These are phyloP conservation scores for Clavispora phyllophila DNA, from an alignment of 805 yeast species.

Conservation along the genomic window DNA sequence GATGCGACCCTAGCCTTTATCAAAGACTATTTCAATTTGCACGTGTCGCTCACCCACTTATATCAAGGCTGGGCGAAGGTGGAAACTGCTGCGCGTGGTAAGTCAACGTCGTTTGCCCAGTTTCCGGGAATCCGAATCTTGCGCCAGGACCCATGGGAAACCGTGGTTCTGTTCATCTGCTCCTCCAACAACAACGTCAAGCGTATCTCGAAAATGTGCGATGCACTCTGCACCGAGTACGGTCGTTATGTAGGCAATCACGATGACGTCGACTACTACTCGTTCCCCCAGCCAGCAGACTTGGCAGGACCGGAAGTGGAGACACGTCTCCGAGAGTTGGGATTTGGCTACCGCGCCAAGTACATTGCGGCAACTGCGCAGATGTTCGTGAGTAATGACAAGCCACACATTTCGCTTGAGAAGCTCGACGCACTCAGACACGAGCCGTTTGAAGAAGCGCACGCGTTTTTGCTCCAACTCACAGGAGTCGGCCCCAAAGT, in stretches of 20 bases:
- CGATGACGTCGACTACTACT: conserved; percentile 53
- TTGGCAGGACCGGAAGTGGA: conserved; percentile 37
- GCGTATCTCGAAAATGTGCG: conserved; percentile 90
- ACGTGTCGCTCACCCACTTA: conserved; percentile 47
- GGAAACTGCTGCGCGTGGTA: conserved; percentile 45
- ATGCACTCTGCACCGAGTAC: conserved; percentile 61
- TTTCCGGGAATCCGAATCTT: conserved; percentile 77
- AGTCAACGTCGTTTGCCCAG: conserved; percentile 27
- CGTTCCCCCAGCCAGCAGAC: conserved; percentile 67
- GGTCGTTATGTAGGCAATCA: conserved; percentile 55
- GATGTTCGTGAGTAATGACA: conserved; percentile 39
- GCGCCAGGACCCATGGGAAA: conserved; percentile 97
- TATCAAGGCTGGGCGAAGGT: conserved; percentile 57
- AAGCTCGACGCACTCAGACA: conserved; percentile 41
- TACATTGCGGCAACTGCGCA: conserved; percentile 76
- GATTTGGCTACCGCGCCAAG: conserved; percentile 91
- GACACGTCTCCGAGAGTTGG: conserved; percentile 40
- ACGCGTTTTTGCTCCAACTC: conserved; percentile 55
- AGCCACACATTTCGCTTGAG: conserved; percentile 30
- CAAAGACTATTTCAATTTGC: conserved; percentile 65
- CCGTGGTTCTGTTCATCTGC: conserved; percentile 83
- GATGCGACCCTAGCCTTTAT: conserved; percentile 41
- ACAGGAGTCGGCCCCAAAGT: conserved; percentile 97
- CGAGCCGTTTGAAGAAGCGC: conserved; percentile 47
- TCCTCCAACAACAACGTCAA: conserved; percentile 95